Percentiles rank a stretch among this genome's conserved stretches.
Conservation (phyloP, 208 protist species). For the Trypanosoma caninum region DNA sequence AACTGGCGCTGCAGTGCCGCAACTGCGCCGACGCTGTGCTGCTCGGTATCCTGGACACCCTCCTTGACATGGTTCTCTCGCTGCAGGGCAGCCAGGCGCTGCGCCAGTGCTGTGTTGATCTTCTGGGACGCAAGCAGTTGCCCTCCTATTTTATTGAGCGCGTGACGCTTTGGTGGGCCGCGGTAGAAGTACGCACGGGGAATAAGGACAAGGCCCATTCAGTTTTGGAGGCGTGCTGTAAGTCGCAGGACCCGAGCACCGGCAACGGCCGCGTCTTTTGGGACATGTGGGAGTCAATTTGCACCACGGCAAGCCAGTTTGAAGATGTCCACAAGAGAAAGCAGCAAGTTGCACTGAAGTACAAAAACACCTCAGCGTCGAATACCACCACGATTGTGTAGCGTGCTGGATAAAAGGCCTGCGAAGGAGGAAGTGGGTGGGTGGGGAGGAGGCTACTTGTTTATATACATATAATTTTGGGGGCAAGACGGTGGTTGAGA, state of each 20-base stretch:
- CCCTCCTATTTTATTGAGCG: conserved; percentile 49
- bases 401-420: neutral
- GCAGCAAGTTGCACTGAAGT: conserved; percentile 57
- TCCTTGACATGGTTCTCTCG: conserved; percentile 39
- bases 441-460: no score
- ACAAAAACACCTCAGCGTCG: conserved; percentile 10
- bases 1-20: conserved; percentile 21
- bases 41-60: conserved; percentile 45
- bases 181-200: conserved; percentile 60
- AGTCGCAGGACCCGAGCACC: conserved; percentile 62
- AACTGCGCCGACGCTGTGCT: conserved; percentile 31
- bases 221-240: conserved; percentile 63
- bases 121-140: conserved; percentile 30
- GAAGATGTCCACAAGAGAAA: conserved; percentile 54
- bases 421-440: conserved; percentile 9
- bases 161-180: conserved; percentile 72
- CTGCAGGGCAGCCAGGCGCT: conserved; percentile 43
- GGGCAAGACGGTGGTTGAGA: no score
- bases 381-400: neutral
- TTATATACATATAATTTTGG: no score
- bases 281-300: conserved; percentile 74
- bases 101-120: conserved; percentile 32
- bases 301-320: conserved; percentile 50
- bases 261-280: conserved; percentile 61
- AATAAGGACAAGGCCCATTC: conserved; percentile 46